Evolutionary conservation across 768 basidiomycete genomes (phyloP).

Genomic region (Lyophyllum decastes): DNA sequence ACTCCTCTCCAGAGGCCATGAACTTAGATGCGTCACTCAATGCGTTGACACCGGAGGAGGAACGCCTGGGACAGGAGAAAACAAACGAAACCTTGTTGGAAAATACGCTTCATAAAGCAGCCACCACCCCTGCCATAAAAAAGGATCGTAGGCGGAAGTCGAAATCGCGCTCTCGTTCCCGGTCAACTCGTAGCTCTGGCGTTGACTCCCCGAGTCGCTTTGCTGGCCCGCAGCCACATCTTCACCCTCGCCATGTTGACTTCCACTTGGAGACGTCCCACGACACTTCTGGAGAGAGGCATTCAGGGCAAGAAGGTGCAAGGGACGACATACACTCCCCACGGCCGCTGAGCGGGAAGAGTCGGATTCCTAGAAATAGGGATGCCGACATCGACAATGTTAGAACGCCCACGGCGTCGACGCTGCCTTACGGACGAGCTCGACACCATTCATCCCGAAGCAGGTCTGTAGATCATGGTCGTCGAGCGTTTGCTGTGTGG

Average conservation of each 20-base stretch:
- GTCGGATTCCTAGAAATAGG: conserved; percentile 60
- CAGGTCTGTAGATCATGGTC: conserved; percentile 41
- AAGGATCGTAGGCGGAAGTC: conserved; percentile 35
- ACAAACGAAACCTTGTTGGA: conserved; percentile 26
- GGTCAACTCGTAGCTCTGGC: conserved; percentile 50
- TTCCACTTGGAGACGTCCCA: conserved; percentile 35
- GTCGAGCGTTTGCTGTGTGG: conserved; percentile 79
- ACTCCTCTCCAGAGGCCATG: conserved; percentile 64
- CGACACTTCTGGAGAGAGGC: conserved; percentile 5
- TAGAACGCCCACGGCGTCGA: conserved; percentile 63
- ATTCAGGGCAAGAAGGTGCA: conserved; percentile 36
- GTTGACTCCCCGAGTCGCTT: conserved; percentile 67
- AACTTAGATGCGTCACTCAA: conserved; percentile 9
- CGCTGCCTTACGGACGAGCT: conserved; percentile 29
- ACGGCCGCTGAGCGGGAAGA: conserved; percentile 43
- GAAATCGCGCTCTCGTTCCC: conserved; percentile 46
- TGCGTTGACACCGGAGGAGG: conserved; percentile 12
- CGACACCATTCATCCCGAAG: conserved; percentile 34
- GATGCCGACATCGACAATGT: conserved; percentile 55
- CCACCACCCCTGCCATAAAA: conserved; percentile 32
- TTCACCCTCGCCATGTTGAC: conserved; percentile 50
- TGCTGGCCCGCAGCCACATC: conserved; percentile 51
- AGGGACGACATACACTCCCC: conserved; percentile 33
- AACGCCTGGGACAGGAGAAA: conserved; percentile 26
- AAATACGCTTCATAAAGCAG: conserved; percentile 25